Percentiles rank a stretch among this genome's conserved stretches.
These are phyloP conservation scores for Barnettozyma populi DNA, from an alignment of 805 yeast species.

Conservation along the genomic window DNA sequence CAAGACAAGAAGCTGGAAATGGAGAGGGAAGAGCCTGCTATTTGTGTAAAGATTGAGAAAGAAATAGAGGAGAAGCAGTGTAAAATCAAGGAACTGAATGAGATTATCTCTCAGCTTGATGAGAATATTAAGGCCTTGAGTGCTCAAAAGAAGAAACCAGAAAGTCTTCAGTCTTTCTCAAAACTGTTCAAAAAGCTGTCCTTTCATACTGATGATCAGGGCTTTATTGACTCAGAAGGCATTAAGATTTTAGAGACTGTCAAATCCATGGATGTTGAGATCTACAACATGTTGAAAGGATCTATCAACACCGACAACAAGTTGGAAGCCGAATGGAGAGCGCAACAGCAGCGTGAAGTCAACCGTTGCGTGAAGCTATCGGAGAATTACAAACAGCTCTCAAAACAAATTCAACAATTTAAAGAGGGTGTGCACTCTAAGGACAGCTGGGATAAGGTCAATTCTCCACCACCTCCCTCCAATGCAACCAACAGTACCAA, in stretches of 20 bases:
- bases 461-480: not conserved
- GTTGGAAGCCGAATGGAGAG: slow-evolving; percentile 35
- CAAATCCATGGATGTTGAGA: slow-evolving; percentile 13
- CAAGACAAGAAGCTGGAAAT: slow-evolving; percentile 14
- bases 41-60: slow-evolving; percentile 15
- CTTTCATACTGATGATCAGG: slow-evolving; percentile 19
- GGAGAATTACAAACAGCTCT: slow-evolving; percentile 13
- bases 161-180: slow-evolving; percentile 11
- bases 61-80: slow-evolving; percentile 14
- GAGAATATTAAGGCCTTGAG: slow-evolving; percentile 12
- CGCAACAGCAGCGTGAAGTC: slow-evolving; percentile 33
- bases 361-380: slow-evolving; percentile 25
- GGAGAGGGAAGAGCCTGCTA: slow-evolving; percentile 13
- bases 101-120: slow-evolving; percentile 13
- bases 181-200: slow-evolving; percentile 15
- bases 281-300: slow-evolving; percentile 17
- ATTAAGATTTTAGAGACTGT: slow-evolving; percentile 15
- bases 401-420: slow-evolving; percentile 13
- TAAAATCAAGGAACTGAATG: slow-evolving; percentile 9
- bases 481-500: not conserved
- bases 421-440: slow-evolving; percentile 6
- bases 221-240: slow-evolving; percentile 21
- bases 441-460: slow-evolving; percentile 1
- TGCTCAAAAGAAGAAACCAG: slow-evolving; percentile 19
- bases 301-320: slow-evolving; percentile 30